These are phyloP conservation scores for Rhytidhysteron rufulum DNA, from an alignment of 2,329 filamentous ascomycete genomes.

Conservation along the genomic window DNA sequence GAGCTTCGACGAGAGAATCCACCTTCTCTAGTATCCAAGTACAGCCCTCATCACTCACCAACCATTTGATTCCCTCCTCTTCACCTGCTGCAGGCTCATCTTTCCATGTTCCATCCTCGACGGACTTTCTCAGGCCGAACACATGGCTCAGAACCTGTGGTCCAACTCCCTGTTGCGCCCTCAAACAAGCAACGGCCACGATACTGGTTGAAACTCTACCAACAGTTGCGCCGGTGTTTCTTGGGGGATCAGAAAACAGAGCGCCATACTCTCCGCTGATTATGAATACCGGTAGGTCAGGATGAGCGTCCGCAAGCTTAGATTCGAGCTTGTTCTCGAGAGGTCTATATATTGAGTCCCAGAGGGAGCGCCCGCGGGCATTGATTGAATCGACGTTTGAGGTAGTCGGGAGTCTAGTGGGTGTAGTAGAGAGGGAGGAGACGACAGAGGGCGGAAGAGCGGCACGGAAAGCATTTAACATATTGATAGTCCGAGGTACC, in stretches of 20 bases:
- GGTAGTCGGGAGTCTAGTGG: conserved; percentile 48
- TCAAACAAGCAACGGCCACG: conserved; percentile 68
- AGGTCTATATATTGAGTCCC: conserved; percentile 73
- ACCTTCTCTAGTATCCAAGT: conserved; percentile 57
- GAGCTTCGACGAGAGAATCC: conserved; percentile 51
- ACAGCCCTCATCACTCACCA: conserved; percentile 59
- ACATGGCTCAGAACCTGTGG: conserved; percentile 80
- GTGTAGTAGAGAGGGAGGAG: conserved; percentile 50
- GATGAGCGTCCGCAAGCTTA: conserved; percentile 72
- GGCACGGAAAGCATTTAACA: conserved; percentile 66
- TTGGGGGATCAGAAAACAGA: conserved; percentile 65
- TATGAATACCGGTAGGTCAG: conserved; percentile 78
- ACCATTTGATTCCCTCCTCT: conserved; percentile 54
- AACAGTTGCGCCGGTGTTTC: conserved; percentile 45
- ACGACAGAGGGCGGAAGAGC: conserved; percentile 57
- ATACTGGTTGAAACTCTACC: conserved; percentile 70
- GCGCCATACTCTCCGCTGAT: conserved; percentile 70
- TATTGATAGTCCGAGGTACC: conserved; percentile 81
- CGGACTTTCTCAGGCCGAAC: conserved; percentile 73
- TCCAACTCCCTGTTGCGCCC: conserved; percentile 76
- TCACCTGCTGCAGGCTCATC: conserved; percentile 34
- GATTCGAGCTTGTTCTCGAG: conserved; percentile 67
- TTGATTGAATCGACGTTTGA: conserved; percentile 54
- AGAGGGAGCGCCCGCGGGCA: conserved; percentile 61
- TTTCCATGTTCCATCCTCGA: conserved; percentile 61